Evolutionary conservation across 2,329 filamentous ascomycete species (phyloP), one percentile per base, ranked within the genome.

Genomic region (Venturia oleaginea): DNA sequence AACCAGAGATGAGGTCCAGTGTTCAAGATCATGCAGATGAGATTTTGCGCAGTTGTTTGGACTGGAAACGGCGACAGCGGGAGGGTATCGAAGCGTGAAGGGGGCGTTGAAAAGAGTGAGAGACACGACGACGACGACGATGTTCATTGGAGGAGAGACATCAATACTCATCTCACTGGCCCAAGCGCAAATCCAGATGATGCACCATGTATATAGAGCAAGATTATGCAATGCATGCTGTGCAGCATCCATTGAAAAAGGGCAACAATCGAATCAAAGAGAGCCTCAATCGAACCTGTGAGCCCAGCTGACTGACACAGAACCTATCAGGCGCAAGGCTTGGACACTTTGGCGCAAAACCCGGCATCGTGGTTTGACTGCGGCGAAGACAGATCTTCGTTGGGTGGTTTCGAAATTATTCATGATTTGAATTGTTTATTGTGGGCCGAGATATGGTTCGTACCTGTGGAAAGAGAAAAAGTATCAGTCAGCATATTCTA

Each of bases 381-480:
- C 51, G 17, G 51, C 51, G 34, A 22, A 57, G 19, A 32, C 17
- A 32, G 30, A 8, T 13, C 11, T 51, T 51, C 22, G 11, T 51
- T 27, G 11, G 22, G 10, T 51, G 46, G 22, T 24, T 51, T 8
- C 22, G 27, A 27, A n/a, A 27, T 51, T 27, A 27, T 10, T 27
- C 46, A 22, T 51, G 27, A n/a, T 57, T 42, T 60, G 17, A 17
- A 0, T 27, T 43, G 59, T 60, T 60, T 60, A 60, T 42, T 42
- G 59, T 19, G 34, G 59, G 59, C 59, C 59, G 17, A 60, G 34
- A 60, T 60, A 60, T 43, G 34, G 34, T 60, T 60, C 59, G 40
- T 60, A 60, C 59, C 59, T 60, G 27, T 43, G 17, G 37, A 43
- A 42, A 60, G 34, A 27, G 38, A 40, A 40, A 38, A 38, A 34